These are phyloP conservation scores for Penicillium sp. DNA, from an alignment of 2,329 filamentous ascomycete genomes.

Conservation along the genomic window DNA sequence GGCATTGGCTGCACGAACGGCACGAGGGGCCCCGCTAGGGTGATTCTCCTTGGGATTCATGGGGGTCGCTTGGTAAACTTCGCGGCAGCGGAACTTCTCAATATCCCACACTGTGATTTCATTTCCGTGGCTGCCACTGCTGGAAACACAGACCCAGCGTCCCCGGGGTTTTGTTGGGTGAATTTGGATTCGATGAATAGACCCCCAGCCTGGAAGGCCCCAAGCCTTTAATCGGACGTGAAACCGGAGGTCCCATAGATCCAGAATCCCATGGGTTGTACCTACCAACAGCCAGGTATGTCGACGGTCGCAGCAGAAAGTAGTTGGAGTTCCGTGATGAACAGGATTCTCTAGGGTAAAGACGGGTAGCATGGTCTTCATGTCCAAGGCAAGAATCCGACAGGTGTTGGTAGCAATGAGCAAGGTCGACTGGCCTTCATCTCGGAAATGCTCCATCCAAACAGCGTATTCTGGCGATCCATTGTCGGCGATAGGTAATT, in stretches of 20 bases:
- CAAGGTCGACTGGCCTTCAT: slow-evolving; percentile 76
- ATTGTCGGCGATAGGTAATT: slow-evolving; percentile 51
- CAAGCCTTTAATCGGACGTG: slow-evolving; percentile 81
- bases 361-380: slow-evolving; percentile 78
- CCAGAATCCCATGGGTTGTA: slow-evolving; percentile 87
- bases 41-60: slow-evolving; percentile 17
- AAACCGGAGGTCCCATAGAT: slow-evolving; percentile 97
- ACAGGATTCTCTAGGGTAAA: slow-evolving; percentile 83
- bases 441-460: slow-evolving; percentile 89
- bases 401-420: slow-evolving; percentile 83
- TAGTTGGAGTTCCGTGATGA: slow-evolving; percentile 86
- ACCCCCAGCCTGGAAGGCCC: slow-evolving; percentile 76
- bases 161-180: slow-evolving; percentile 76
- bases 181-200: slow-evolving; percentile 74
- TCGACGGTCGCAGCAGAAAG: slow-evolving; percentile 81
- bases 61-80: slow-evolving; percentile 70
- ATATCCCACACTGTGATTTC: slow-evolving; percentile 96
- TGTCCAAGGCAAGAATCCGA: slow-evolving; percentile 76
- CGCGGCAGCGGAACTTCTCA: slow-evolving; percentile 81
- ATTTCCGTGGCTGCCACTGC: slow-evolving; percentile 73
- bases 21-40: slow-evolving; percentile 41
- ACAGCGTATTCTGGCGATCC: slow-evolving; percentile 68
- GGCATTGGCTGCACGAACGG: slow-evolving; percentile 47
- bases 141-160: slow-evolving; percentile 82
- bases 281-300: slow-evolving; percentile 89